Conservation (phyloP, 495 filamentous ascomycete genomes). For the Aeminium ludgeri region DNA sequence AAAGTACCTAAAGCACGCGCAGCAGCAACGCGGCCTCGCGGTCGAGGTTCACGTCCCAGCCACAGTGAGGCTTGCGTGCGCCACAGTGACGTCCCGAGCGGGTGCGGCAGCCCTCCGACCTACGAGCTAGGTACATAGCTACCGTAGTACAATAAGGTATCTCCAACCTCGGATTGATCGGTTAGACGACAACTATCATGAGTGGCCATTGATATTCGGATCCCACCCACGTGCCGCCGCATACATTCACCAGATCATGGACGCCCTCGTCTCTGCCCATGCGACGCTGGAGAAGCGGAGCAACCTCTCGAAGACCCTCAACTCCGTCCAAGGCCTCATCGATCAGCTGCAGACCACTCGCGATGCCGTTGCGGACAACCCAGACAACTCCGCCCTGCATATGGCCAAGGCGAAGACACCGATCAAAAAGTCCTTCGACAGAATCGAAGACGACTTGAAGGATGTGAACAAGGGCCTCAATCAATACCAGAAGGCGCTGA, state of each 20-base stretch:
- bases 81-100: no score
- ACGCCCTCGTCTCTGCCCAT: slow-evolving; percentile 32
- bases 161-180: no score
- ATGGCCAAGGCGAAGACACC: slow-evolving; percentile 74
- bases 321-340: slow-evolving; percentile 67
- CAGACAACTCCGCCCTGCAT: slow-evolving; percentile 47
- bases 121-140: no score
- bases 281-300: slow-evolving; percentile 47
- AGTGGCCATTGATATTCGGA: no score
- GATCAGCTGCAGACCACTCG: slow-evolving; percentile 55
- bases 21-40: no score
- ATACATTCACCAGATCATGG: slow-evolving; percentile 34
- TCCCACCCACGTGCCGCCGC: no score
- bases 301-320: slow-evolving; percentile 53
- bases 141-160: no score
- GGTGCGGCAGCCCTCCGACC: no score
- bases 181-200: no score
- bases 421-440: slow-evolving; percentile 58
- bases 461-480: slow-evolving; percentile 60
- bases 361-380: slow-evolving; percentile 40
- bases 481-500: slow-evolving; percentile 61
- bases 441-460: slow-evolving; percentile 61
- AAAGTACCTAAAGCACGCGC: background rate
- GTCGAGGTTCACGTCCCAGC: no score
- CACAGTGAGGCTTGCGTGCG: no score